These are phyloP conservation scores for Pyrenophora tritici-repentis DNA, from an alignment of 2,329 filamentous ascomycete genomes.

Conservation along the genomic window DNA sequence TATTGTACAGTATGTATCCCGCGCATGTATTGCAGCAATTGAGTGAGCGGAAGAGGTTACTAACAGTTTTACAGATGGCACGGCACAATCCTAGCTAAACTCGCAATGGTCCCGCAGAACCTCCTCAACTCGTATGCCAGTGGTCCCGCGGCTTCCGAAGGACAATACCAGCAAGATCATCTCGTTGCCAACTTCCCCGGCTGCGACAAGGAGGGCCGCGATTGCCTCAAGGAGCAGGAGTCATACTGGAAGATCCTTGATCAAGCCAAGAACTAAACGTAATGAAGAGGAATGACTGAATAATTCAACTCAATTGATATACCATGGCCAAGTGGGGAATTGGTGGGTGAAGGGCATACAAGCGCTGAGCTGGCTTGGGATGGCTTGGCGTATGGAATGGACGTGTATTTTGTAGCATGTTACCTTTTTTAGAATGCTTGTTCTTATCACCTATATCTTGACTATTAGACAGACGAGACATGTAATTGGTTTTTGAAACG, in stretches of 20 bases:
- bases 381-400: too few species aligned
- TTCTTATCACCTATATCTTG: too few species aligned
- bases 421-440: too few species aligned
- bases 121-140: conserved; percentile 76
- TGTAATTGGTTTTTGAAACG: background rate
- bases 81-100: conserved; percentile 86
- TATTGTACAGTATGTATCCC: conserved; percentile 53
- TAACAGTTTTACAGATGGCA: conserved; percentile 73
- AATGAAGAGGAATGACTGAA: too few species aligned
- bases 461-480: too few species aligned
- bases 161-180: conserved; percentile 79
- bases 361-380: too few species aligned
- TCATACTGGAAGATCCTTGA: conserved; percentile 52
- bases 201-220: conserved; percentile 65
- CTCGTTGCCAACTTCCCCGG: conserved; percentile 78
- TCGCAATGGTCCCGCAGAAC: conserved; percentile 87
- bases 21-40: background rate
- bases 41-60: background rate
- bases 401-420: too few species aligned
- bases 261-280: conserved; percentile 11
- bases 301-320: too few species aligned
- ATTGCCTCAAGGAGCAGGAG: conserved; percentile 74
- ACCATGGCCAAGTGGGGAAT: too few species aligned
- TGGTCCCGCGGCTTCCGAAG: conserved; percentile 47
- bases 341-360: too few species aligned